A percentile compares a stretch with the other conserved stretches of the same genome.
Conservation (phyloP, 306 rosid genomes). For the Quercus bicolor region DNA sequence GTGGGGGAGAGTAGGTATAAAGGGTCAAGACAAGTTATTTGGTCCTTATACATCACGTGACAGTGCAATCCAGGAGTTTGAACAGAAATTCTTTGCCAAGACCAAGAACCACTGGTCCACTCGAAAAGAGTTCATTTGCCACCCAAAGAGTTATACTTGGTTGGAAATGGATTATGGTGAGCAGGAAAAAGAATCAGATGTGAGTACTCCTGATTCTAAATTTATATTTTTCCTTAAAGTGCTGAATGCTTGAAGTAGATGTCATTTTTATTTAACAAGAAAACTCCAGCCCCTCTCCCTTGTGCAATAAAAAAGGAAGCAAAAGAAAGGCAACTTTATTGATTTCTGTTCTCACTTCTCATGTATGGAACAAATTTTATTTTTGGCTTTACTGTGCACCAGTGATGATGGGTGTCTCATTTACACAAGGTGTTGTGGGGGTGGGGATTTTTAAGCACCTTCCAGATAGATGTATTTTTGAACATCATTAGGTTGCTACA, state of each 20-base stretch:
- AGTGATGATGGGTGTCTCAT: not conserved
- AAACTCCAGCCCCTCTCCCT: not conserved
- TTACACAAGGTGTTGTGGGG: not conserved
- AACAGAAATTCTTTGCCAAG: slow-evolving; percentile 64
- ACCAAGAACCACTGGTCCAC: slow-evolving; percentile 72
- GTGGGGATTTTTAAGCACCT: not conserved
- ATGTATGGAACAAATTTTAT: not conserved
- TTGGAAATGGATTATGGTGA: slow-evolving; percentile 84
- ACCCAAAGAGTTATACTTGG: slow-evolving; percentile 72
- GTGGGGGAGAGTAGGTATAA: slow-evolving; percentile 96
- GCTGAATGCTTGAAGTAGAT: not conserved
- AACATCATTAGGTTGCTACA: not conserved
- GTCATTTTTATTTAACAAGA: not conserved
- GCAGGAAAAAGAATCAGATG: slow-evolving; percentile 48
- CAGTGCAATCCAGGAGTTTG: slow-evolving; percentile 59
- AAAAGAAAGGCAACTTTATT: not conserved
- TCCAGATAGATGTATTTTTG: not conserved
- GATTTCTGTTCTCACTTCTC: not conserved
- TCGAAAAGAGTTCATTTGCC: slow-evolving; percentile 49
- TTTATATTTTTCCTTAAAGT: slow-evolving; percentile 8
- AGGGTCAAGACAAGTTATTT: slow-evolving; percentile 71
- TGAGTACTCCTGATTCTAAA: slow-evolving; percentile 45
- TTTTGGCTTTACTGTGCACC: not conserved
- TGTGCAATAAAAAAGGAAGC: not conserved
- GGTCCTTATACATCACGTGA: slow-evolving; percentile 62